These are phyloP conservation scores for Aspergillus nidulans DNA, from an alignment of 495 filamentous ascomycete genomes.

Conservation along the genomic window DNA sequence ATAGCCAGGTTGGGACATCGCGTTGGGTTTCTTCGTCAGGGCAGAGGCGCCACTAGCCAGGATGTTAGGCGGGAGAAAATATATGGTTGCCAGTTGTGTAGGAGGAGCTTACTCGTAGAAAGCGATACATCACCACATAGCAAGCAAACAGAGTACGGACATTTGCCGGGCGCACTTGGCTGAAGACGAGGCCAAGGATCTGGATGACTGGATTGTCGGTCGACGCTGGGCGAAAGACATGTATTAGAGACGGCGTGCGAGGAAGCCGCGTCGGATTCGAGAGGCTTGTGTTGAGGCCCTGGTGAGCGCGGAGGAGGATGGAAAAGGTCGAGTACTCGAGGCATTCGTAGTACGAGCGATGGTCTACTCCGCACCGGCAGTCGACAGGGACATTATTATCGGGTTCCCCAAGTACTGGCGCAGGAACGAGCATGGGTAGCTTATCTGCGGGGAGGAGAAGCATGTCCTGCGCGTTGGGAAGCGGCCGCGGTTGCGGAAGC, in stretches of 20 bases:
- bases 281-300: conserved; percentile 12
- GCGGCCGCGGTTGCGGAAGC: not conserved
- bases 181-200: conserved; percentile 10
- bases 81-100: not conserved
- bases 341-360: conserved; percentile 9
- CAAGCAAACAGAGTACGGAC: conserved; percentile 11
- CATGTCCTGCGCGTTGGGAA: conserved; percentile 5
- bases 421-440: conserved; percentile 7
- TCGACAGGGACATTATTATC: conserved; percentile 11
- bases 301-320: conserved; percentile 10
- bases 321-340: conserved; percentile 12
- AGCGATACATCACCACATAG: conserved; percentile 13
- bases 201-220: conserved; percentile 14
- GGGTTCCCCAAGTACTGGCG: conserved; percentile 1
- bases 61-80: not conserved
- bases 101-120: conserved; percentile 2
- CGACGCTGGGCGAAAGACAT: conserved; percentile 12
- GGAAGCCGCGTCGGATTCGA: conserved; percentile 10
- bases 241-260: conserved; percentile 8
- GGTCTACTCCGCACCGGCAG: conserved; percentile 13
- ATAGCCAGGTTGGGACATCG: conserved; percentile 11
- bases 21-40: conserved; percentile 15
- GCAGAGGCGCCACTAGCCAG: conserved; percentile 11
- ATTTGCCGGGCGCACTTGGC: conserved; percentile 12
- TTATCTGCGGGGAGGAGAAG: conserved; percentile 7